phyloP scores from a whole-genome alignment of 2,329 filamentous ascomycete genomes.

The Sphaerulina musiva region DNA sequence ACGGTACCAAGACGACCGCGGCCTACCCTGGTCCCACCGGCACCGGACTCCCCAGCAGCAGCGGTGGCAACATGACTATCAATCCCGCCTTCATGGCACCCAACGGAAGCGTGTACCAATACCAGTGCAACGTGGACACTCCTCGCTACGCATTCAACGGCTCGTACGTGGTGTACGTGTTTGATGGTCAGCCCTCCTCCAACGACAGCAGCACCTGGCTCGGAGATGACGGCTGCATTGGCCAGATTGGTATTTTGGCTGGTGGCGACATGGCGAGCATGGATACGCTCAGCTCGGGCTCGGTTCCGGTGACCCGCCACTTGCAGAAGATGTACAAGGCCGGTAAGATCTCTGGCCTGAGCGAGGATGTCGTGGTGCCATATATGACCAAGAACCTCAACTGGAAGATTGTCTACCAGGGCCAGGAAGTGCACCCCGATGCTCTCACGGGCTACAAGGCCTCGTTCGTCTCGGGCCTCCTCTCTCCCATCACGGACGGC shows the following conservation, averaged over 20 bases:
- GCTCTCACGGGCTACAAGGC: conserved; percentile 36
- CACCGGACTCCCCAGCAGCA: not conserved
- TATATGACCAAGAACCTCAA: conserved; percentile 32
- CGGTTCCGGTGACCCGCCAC: conserved; percentile 41
- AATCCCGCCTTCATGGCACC: conserved; percentile 28
- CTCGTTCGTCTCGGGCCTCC: conserved; percentile 35
- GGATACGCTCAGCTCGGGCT: conserved; percentile 33
- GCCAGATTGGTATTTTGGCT: conserved; percentile 49
- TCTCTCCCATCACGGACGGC: conserved; percentile 21
- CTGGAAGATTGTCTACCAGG: conserved; percentile 34
- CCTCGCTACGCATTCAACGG: conserved; percentile 54
- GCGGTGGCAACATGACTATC: not conserved
- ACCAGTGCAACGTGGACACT: conserved; percentile 60
- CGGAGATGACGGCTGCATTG: conserved; percentile 50
- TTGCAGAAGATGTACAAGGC: conserved; percentile 33
- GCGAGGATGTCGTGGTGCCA: conserved; percentile 23
- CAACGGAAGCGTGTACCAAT: conserved; percentile 52
- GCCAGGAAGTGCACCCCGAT: conserved; percentile 29
- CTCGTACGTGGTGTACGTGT: conserved; percentile 61
- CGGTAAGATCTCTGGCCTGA: conserved; percentile 30
- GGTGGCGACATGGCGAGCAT: conserved; percentile 24
- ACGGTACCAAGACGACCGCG: conserved; percentile 5
- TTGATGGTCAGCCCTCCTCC: conserved; percentile 49
- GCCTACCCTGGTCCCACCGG: conserved; percentile 2
- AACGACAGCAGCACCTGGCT: conserved; percentile 46